Conservation (phyloP, 2,329 filamentous ascomycete species). For the Trichoderma atroviride region DNA sequence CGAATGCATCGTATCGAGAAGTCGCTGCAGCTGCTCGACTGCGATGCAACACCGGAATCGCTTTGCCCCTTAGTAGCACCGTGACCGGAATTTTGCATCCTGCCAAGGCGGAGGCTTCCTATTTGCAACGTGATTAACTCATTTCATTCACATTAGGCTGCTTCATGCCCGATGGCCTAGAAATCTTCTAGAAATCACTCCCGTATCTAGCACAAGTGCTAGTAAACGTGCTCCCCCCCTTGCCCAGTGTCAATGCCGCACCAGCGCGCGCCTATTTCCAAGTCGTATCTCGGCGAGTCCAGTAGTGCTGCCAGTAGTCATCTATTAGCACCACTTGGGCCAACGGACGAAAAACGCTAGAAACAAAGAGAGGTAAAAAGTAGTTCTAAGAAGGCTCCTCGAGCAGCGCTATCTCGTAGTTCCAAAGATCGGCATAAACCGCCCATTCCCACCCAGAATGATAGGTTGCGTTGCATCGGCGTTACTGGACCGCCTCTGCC, state of each 20-base stretch:
- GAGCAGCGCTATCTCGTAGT: constrained; percentile 11
- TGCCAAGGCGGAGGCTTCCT: neutral
- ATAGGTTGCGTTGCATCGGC: constrained; percentile 9
- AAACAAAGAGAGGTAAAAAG: neutral
- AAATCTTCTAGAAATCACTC: constrained; percentile 20
- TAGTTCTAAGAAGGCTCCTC: neutral
- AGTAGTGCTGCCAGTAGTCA: neutral
- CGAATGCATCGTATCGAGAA: constrained; percentile 16
- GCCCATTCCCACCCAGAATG: constrained; percentile 7
- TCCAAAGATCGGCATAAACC: constrained; percentile 21
- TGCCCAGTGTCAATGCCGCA: constrained; percentile 13
- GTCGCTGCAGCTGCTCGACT: constrained; percentile 10
- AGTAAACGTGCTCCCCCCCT: neutral
- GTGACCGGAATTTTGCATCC: neutral
- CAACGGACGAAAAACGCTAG: neutral
- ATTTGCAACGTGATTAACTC: constrained; percentile 8
- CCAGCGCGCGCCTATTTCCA: neutral
- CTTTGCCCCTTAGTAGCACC: neutral
- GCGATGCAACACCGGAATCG: constrained; percentile 12
- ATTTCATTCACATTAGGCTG: constrained; percentile 22
- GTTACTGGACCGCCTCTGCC: constrained; percentile 16
- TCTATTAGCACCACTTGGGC: neutral
- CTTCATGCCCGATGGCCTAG: constrained; percentile 17
- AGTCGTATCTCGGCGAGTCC: constrained; percentile 5
- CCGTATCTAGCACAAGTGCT: neutral